Evolutionary conservation across 108 stramenopile genomes (phyloP).

Genomic region (Parietichytrium sp.): DNA sequence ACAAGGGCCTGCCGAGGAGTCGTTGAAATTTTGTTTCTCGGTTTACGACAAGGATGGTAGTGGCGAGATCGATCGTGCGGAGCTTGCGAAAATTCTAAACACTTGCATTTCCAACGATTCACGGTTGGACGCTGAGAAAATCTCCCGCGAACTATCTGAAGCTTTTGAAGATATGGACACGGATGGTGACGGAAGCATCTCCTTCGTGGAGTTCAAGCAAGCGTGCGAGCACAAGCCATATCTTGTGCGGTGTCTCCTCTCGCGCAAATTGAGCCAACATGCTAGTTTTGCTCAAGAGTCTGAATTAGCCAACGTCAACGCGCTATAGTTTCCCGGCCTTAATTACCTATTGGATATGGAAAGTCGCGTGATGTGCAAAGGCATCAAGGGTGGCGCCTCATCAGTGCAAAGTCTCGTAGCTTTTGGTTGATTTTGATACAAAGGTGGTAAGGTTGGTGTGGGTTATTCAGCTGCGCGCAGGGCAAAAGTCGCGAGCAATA

Average conservation of each 20-base stretch:
- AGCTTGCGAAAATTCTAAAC: background rate
- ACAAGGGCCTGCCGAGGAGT: constrained; percentile 56
- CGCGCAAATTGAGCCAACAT: constrained; percentile 21
- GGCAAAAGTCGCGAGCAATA: too few species aligned
- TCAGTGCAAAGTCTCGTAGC: too few species aligned
- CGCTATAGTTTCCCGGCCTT: too few species aligned
- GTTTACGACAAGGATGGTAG: constrained; percentile 70
- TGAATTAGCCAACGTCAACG: too few species aligned
- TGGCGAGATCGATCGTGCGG: constrained; percentile 56
- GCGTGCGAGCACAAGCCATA: constrained; percentile 1
- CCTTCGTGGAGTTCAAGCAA: constrained; percentile 41
- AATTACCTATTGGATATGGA: too few species aligned
- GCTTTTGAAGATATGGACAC: constrained; percentile 32
- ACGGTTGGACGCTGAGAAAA: background rate
- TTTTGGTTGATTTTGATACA: too few species aligned
- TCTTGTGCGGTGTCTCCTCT: background rate
- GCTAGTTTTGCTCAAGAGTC: too few species aligned
- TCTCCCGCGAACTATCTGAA: background rate
- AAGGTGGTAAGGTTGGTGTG: too few species aligned
- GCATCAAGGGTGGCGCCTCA: too few species aligned
- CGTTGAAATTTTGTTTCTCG: constrained; percentile 75
- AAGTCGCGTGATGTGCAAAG: too few species aligned
- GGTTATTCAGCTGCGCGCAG: too few species aligned
- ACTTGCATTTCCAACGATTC: constrained; percentile 22
- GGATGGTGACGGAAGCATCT: constrained; percentile 34